Evolutionary conservation across 2,329 filamentous ascomycete species (phyloP), one percentile per base, ranked within the genome.

Genomic region (Volutella citrinella): DNA sequence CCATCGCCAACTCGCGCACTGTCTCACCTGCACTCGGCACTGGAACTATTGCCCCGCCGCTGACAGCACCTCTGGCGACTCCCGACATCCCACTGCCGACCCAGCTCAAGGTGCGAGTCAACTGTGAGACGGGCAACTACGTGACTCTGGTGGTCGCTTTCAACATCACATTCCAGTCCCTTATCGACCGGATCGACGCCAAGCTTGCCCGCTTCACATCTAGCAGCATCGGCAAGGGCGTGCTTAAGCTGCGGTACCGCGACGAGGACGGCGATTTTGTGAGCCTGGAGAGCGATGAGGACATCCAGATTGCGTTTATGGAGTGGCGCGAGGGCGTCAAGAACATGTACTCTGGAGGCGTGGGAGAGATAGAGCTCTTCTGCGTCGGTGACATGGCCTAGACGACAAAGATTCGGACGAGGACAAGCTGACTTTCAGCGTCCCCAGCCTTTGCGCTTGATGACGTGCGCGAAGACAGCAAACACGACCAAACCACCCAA

Each of bases 61-160:
- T 53, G 12, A 15, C 38, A 7, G 38, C 48, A 30, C 45, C 60
- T 4, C 45, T 64, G 29, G 59, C 52, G 41, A 75, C 56, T 49
- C 68, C 61, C 60, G 55, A 89, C 16, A 54, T 76, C 50, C 70
- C 66, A 16, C 60, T 74, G 30, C 78, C 73, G 27, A 81, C 86
- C 7, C 93, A 97, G 56, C 75, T 98, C 32, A 97, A 96, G 65
- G 90, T 96, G 31, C 95, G 94, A 59, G 89, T 98, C 37, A 91
- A 91, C 55, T 94, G 87, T 56, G 87, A 93, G 39, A 68, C 64
- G 27, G 84, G 85, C 28, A 93, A 90, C 56, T 94, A 94, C 49
- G 84, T 96, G 39, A 96, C 91, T 1, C 74, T 98, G n/a, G 91
- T 98, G 10, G 94, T 95, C 25, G 86, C 88, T 19, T 94, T 88